A percentile compares a stretch with the other conserved stretches of the same genome.
phyloP scores from a whole-genome alignment of 371 early-diverging fungal genomes.

The Mucor racemosus region DNA sequence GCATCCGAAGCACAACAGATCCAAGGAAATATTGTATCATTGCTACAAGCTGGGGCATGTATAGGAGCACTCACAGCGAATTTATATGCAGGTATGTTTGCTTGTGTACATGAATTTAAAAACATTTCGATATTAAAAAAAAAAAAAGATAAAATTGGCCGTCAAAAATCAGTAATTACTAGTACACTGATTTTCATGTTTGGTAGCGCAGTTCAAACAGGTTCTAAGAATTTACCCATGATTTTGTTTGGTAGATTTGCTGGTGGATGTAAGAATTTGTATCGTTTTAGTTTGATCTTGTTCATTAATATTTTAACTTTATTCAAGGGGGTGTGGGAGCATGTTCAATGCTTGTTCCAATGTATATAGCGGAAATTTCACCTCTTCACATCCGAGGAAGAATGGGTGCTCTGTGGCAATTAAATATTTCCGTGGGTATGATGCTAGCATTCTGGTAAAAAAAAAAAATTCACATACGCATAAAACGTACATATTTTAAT shows the following conservation, averaged over 20 bases:
- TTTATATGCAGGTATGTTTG: conserved; percentile 15
- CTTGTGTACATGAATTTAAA: no score
- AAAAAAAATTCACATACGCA: background rate
- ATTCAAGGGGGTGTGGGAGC: conserved; percentile 20
- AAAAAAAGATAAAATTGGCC: conserved; percentile 23
- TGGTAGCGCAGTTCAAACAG: conserved; percentile 75
- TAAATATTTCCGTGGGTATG: conserved; percentile 71
- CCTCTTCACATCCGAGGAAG: conserved; percentile 80
- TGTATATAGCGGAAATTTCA: conserved; percentile 73
- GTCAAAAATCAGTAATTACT: conserved; percentile 21
- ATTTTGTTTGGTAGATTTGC: conserved; percentile 77
- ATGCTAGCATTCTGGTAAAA: conserved; percentile 36
- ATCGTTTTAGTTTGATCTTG: background rate
- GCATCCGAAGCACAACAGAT: conserved; percentile 17
- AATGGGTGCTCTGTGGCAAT: conserved; percentile 82
- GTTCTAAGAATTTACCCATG: conserved; percentile 57
- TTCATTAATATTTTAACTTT: background rate
- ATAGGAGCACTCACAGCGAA: conserved; percentile 29
- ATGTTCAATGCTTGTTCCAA: conserved; percentile 43
- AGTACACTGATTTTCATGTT: conserved; percentile 64
- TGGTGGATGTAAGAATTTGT: conserved; percentile 55
- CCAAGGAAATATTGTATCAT: conserved; percentile 26
- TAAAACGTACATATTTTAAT: background rate
- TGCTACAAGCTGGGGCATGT: conserved; percentile 30
- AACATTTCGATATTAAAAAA: background rate